Percentiles rank a stretch among this genome's conserved stretches.
Conservation (phyloP, 176 grass and related monocot genomes). For the Oryza meridionalis region DNA sequence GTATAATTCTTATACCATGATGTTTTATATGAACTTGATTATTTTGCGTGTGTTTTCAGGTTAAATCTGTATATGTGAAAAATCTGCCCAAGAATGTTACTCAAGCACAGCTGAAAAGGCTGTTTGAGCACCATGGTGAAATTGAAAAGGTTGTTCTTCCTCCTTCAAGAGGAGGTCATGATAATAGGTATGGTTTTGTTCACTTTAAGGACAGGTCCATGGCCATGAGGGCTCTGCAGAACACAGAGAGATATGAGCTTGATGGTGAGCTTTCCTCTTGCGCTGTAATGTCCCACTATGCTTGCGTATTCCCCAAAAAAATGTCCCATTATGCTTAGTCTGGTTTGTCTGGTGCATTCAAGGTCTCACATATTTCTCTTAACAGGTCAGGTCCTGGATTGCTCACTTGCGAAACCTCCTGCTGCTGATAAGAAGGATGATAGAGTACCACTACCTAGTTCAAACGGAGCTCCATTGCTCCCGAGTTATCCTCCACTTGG, state of each 20-base stretch:
- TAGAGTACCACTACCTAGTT: constrained; percentile 36
- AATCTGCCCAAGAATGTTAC: constrained; percentile 88
- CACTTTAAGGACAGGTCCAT: constrained; percentile 77
- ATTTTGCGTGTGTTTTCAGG: constrained; percentile 38
- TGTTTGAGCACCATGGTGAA: constrained; percentile 85
- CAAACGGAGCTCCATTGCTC: constrained; percentile 55
- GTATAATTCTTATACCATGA: constrained; percentile 6
- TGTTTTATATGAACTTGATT: constrained; percentile 32
- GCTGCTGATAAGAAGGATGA: constrained; percentile 71
- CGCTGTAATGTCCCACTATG: neutral
- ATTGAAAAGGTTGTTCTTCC: constrained; percentile 84
- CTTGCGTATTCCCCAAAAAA: too few relatives aligned
- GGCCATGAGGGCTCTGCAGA: constrained; percentile 82
- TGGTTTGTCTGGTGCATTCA: constrained; percentile 20
- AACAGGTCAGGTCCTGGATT: constrained; percentile 81
- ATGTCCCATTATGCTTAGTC: constrained; percentile 6
- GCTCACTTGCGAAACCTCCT: constrained; percentile 89
- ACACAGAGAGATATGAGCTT: constrained; percentile 77
- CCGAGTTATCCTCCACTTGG: constrained; percentile 59
- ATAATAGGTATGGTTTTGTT: constrained; percentile 92
- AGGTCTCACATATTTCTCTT: constrained; percentile 3
- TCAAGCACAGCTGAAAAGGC: constrained; percentile 58
- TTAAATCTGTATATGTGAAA: constrained; percentile 92
- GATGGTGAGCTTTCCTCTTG: constrained; percentile 54
- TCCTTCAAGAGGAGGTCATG: constrained; percentile 78